Conservation (phyloP, 257 asterid genomes). For the Fraxinus pennsylvanica region DNA sequence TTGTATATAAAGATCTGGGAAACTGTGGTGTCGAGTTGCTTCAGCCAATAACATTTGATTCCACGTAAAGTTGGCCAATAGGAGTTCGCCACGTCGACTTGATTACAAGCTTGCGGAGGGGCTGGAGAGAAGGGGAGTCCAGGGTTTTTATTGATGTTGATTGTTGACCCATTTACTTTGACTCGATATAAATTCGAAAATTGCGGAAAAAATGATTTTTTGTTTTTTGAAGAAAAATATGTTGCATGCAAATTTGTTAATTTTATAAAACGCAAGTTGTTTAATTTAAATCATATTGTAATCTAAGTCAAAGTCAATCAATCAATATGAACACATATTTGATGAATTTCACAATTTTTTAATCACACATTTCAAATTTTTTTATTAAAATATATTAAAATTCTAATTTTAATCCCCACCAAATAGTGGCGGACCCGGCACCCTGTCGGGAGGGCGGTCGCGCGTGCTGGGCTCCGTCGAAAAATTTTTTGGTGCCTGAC, state of each 20-base stretch:
- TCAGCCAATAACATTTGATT: slow-evolving; percentile 56
- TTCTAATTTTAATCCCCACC: too few relatives aligned
- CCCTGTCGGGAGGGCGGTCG: too few relatives aligned
- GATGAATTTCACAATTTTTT: too few relatives aligned
- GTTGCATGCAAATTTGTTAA: too few relatives aligned
- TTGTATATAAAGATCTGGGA: slow-evolving; percentile 39
- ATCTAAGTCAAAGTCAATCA: too few relatives aligned
- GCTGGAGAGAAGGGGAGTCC: not conserved
- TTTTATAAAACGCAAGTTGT: not conserved
- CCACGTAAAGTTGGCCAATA: slow-evolving; percentile 52
- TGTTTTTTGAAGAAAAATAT: not conserved
- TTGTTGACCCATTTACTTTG: slow-evolving; percentile 1
- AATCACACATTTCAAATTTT: too few relatives aligned
- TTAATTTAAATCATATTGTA: too few relatives aligned
- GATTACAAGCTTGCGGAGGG: not conserved
- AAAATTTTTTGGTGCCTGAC: too few relatives aligned
- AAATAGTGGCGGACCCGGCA: too few relatives aligned
- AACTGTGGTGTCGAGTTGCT: slow-evolving; percentile 39
- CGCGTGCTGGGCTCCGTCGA: too few relatives aligned
- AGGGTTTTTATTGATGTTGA: not conserved
- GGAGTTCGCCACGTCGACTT: slow-evolving; percentile 29
- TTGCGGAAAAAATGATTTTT: not conserved
- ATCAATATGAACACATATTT: too few relatives aligned
- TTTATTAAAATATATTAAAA: too few relatives aligned
- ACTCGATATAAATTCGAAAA: not conserved